Conservation (phyloP, 208 protist species). For the Leishmania braziliensis region DNA sequence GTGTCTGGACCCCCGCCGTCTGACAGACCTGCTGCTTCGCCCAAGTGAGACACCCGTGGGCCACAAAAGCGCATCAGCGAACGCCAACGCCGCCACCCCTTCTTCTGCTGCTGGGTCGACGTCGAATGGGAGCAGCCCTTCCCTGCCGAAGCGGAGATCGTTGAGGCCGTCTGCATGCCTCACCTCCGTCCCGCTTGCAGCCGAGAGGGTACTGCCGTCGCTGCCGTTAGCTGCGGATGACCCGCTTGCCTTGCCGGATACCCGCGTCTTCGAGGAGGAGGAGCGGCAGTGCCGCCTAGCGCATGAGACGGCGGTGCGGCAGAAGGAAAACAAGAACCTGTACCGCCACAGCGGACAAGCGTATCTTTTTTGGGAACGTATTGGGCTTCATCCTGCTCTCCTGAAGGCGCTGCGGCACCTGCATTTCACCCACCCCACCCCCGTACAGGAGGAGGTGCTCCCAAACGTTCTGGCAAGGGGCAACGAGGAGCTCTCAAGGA, state of each 20-base stretch:
- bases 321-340: constrained; percentile 65
- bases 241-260: constrained; percentile 51
- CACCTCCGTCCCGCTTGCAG: constrained; percentile 11
- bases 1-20: constrained; percentile 63
- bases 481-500: constrained; percentile 17
- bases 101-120: background rate
- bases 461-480: constrained; percentile 45
- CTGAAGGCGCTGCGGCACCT: constrained; percentile 66
- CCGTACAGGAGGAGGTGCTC: constrained; percentile 86
- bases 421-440: constrained; percentile 85
- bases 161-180: background rate
- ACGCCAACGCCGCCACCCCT: background rate
- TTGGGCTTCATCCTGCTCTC: constrained; percentile 70
- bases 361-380: constrained; percentile 85
- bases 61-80: background rate
- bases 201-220: constrained; percentile 36
- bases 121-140: background rate
- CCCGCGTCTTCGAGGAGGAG: constrained; percentile 33
- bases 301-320: constrained; percentile 16
- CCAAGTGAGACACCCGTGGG: background rate
- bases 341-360: constrained; percentile 76
- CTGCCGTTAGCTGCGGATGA: constrained; percentile 45
- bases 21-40: constrained; percentile 74
- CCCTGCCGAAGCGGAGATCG: background rate
- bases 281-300: constrained; percentile 31